Conservation (phyloP, 257 asterid species). For the Nicotiana otophora region DNA sequence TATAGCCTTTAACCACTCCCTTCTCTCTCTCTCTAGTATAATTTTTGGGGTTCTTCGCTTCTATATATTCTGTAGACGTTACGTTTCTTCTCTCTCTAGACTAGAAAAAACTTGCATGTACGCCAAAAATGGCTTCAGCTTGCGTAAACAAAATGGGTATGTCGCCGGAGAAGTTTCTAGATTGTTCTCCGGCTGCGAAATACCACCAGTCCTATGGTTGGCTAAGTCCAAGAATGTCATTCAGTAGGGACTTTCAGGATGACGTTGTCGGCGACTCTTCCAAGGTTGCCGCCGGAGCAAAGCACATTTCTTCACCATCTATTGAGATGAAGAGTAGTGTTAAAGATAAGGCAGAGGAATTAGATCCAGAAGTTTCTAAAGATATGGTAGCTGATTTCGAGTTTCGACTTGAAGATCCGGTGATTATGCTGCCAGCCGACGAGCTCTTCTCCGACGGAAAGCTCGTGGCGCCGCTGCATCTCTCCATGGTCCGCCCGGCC, state of each 20-base stretch:
- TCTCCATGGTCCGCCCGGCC: conserved; percentile 36
- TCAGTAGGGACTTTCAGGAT: conserved; percentile 29
- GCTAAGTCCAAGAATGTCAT: conserved; percentile 41
- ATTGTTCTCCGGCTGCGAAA: conserved; percentile 33
- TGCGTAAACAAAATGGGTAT: conserved; percentile 48
- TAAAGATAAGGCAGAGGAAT: conserved; percentile 16
- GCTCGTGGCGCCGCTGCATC: conserved; percentile 60
- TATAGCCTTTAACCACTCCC: no score
- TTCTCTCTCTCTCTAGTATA: not conserved
- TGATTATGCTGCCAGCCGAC: conserved; percentile 81
- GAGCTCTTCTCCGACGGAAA: conserved; percentile 89
- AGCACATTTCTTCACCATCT: not conserved
- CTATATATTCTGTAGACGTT: not conserved
- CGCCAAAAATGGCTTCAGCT: conserved; percentile 52
- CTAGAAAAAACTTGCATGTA: conserved; percentile 17
- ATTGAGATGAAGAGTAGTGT: conserved; percentile 12
- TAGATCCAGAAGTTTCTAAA: conserved; percentile 55
- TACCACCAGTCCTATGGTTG: conserved; percentile 39
- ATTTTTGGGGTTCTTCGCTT: not conserved
- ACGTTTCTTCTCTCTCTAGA: not conserved
- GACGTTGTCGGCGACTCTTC: not conserved
- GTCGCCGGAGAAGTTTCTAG: conserved; percentile 45
- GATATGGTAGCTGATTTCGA: conserved; percentile 59
- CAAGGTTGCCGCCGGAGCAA: conserved; percentile 18
- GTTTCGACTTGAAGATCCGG: conserved; percentile 87